These are phyloP conservation scores for Stagonosporopsis cucurbitacearum DNA, from an alignment of 2,329 filamentous ascomycete genomes.

Conservation along the genomic window DNA sequence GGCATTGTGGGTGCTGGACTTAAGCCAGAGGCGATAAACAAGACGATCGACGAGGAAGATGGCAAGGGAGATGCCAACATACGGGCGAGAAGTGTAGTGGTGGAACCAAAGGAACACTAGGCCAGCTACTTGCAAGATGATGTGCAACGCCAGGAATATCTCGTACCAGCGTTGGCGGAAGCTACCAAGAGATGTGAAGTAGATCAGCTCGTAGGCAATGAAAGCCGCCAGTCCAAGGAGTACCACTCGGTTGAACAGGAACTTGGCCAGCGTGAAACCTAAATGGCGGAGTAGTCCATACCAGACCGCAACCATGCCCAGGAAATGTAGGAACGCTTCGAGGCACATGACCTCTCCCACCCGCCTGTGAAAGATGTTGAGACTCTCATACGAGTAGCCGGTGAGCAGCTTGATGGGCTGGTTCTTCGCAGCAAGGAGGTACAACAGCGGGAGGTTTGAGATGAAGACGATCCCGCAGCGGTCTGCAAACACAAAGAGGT, in stretches of 20 bases:
- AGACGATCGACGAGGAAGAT: slow-evolving; percentile 67
- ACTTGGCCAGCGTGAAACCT: slow-evolving; percentile 59
- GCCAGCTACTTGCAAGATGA: slow-evolving; percentile 63
- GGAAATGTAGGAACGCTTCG: slow-evolving; percentile 63
- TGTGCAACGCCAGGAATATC: slow-evolving; percentile 65
- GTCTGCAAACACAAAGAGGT: slow-evolving; percentile 65
- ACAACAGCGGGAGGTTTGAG: slow-evolving; percentile 62
- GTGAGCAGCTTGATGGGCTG: slow-evolving; percentile 67
- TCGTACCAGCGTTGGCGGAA: slow-evolving; percentile 69
- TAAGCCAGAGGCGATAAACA: slow-evolving; percentile 63
- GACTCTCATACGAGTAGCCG: slow-evolving; percentile 68
- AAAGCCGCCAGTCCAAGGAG: slow-evolving; percentile 63
- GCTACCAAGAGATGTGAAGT: slow-evolving; percentile 65
- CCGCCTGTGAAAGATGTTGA: slow-evolving; percentile 70
- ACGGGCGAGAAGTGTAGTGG: slow-evolving; percentile 60
- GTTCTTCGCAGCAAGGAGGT: slow-evolving; percentile 70
- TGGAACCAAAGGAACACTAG: slow-evolving; percentile 67
- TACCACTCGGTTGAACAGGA: slow-evolving; percentile 60
- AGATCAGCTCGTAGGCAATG: slow-evolving; percentile 65
- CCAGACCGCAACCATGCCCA: slow-evolving; percentile 63
- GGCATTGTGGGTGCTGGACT: slow-evolving; percentile 57
- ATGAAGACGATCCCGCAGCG: slow-evolving; percentile 62
- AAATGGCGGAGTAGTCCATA: slow-evolving; percentile 58
- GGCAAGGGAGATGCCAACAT: slow-evolving; percentile 59
- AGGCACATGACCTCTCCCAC: slow-evolving; percentile 68